Base-by-base conservation (phyloP, 345 rosid genomes). In the Sapria himalayana region DNA sequence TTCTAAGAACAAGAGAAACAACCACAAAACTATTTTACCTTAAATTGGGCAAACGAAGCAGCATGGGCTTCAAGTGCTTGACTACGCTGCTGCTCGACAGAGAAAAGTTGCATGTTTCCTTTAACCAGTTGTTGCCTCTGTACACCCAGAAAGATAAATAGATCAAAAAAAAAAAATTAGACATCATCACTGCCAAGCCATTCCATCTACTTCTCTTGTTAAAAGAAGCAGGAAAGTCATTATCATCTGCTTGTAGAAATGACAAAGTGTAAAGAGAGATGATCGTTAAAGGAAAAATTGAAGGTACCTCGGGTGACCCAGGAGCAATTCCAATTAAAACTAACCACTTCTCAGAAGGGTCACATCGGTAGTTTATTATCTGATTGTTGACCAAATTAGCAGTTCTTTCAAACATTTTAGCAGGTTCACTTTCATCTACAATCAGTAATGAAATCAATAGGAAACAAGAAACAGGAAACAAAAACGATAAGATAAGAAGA, bases 31-130 rank as follows among this genome's bases (percentile, higher is more conserved):
- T n/a, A n/a, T n/a, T n/a, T n/a, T n/a, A 84, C 99, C 66, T 80
- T 89, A 46, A 73, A 73, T 45, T 73, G 79, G 13, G 95, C 95
- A 63, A 84, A 89, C 46, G 99, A 67, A 2, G 99, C 99, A 57
- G 99, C 95, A 73, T 91, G 99, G 22, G 95, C 99, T 62, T 91
- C 99, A 54, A 91, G 86, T 33, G 86, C 85, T 68, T 91, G 99
- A 66, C 93, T 91, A 20, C 93, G 93, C 69, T 91, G 95, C 69
- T 89, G 94, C 32, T 89, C 94, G 45, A 82, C 71, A 19, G 94
- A 89, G 58, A 72, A 79, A 57, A 79, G 93, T 61, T 79, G 94
- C 94, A 82, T 79, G 50, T 72, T 82, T 56, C 94, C 94, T 57
- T 79, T 89, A 25, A 89, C 93, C 53, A 89, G 49, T 74, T 79